Evolutionary conservation across 805 yeast genomes (phyloP).

Genomic region (Candida ortonii): DNA sequence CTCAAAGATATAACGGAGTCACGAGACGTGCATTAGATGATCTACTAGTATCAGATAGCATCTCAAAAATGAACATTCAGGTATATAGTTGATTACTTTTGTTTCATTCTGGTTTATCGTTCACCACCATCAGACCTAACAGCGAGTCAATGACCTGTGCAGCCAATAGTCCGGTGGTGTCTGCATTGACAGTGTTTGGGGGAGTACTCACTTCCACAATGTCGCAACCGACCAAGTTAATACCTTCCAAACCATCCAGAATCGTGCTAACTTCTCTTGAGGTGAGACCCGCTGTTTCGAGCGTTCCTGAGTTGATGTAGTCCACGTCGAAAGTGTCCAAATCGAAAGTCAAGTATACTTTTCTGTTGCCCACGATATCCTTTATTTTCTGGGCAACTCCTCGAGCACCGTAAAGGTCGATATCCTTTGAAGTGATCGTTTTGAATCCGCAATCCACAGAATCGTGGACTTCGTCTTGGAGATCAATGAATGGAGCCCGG

Average conservation of each 20-base stretch:
- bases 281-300: slow-evolving; percentile 73
- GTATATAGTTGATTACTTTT: too few species aligned
- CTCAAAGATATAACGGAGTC: too few species aligned
- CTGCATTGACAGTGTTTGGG: slow-evolving; percentile 58
- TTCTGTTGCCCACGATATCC: slow-evolving; percentile 35
- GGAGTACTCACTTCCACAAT: slow-evolving; percentile 67
- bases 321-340: slow-evolving; percentile 69
- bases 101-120: too few species aligned
- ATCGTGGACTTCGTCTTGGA: slow-evolving; percentile 42
- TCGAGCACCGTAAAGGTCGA: slow-evolving; percentile 39
- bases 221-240: slow-evolving; percentile 69
- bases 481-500: slow-evolving; percentile 54
- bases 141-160: slow-evolving; percentile 58
- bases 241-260: slow-evolving; percentile 54
- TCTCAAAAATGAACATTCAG: too few species aligned
- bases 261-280: slow-evolving; percentile 47
- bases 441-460: slow-evolving; percentile 45
- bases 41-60: too few species aligned
- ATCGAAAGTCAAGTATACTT: slow-evolving; percentile 47
- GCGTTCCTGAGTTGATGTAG: slow-evolving; percentile 80
- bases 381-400: slow-evolving; percentile 38
- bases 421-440: slow-evolving; percentile 44
- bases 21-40: too few species aligned
- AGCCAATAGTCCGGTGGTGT: slow-evolving; percentile 61
- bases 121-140: slow-evolving; percentile 44